Percentiles rank a stretch among this genome's conserved stretches.
Conservation (phyloP, 1,284 basidiomycete species). For the Heterobasidion parviporum region DNA sequence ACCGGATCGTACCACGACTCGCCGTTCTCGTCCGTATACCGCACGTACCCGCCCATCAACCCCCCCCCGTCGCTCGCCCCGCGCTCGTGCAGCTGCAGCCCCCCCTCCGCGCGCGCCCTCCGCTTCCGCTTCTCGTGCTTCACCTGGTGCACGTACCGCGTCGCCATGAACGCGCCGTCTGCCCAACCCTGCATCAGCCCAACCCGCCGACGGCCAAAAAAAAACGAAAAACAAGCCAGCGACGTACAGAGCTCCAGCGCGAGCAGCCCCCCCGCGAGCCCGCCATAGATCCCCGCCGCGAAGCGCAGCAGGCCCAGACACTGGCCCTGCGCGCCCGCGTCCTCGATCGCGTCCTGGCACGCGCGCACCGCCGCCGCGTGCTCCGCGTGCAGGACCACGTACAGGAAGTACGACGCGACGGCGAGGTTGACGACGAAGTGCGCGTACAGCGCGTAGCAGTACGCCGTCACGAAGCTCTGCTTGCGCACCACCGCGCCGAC, state of each 20-base stretch:
- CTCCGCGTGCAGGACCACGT: conserved; percentile 36
- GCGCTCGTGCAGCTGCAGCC: conserved; percentile 20
- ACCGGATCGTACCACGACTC: conserved; percentile 4
- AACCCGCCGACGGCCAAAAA: too few species aligned
- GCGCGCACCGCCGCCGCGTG: conserved; percentile 30
- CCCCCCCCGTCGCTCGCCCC: neutral
- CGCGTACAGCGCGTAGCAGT: conserved; percentile 37
- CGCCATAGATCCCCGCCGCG: conserved; percentile 37
- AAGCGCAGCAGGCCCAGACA: conserved; percentile 35
- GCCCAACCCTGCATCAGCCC: too few species aligned
- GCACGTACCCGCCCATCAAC: conserved; percentile 6
- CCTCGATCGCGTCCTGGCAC: conserved; percentile 37
- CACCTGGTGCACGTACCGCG: conserved; percentile 52
- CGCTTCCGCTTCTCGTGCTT: conserved; percentile 35
- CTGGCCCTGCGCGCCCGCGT: conserved; percentile 31
- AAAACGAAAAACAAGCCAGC: too few species aligned
- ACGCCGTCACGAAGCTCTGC: conserved; percentile 33
- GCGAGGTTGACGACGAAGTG: conserved; percentile 51
- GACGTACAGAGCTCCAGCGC: conserved; percentile 46
- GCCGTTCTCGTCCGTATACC: conserved; percentile 2
- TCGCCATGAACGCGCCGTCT: conserved; percentile 52
- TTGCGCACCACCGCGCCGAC: conserved; percentile 53
- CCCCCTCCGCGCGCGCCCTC: conserved; percentile 13
- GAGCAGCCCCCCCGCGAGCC: conserved; percentile 35
- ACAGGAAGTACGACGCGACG: conserved; percentile 44